A percentile compares a stretch with the other conserved stretches of the same genome.
phyloP scores from a whole-genome alignment of 495 filamentous ascomycete genomes.

The Penicillium dipodomyicola region DNA sequence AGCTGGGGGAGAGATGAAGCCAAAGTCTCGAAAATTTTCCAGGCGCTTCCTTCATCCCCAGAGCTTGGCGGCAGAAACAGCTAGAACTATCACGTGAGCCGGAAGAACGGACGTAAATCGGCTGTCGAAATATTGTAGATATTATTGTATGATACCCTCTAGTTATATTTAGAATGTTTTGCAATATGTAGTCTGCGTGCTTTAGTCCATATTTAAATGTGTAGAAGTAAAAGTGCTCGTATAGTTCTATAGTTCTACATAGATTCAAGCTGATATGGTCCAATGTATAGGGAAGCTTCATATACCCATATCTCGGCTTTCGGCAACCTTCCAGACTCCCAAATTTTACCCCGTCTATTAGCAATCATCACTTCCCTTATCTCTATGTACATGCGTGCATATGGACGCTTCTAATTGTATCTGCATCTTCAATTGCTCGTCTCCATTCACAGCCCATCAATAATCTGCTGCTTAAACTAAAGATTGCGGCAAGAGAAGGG shows the following conservation, averaged over 20 bases:
- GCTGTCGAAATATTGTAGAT: neutral
- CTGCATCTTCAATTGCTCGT: neutral
- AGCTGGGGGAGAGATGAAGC: slow-evolving; percentile 41
- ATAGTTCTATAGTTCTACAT: neutral
- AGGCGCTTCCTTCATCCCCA: slow-evolving; percentile 46
- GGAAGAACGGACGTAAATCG: slow-evolving; percentile 6
- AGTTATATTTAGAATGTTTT: neutral
- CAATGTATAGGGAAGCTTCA: neutral
- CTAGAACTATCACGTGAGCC: slow-evolving; percentile 47
- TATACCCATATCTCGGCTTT: neutral
- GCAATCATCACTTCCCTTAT: neutral
- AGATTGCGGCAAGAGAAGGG: neutral
- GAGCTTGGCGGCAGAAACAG: slow-evolving; percentile 48
- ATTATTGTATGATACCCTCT: neutral
- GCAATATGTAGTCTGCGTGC: neutral
- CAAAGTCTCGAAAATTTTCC: slow-evolving; percentile 54
- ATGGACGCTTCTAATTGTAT: neutral
- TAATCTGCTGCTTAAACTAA: neutral
- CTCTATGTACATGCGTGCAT: neutral
- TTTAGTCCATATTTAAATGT: neutral
- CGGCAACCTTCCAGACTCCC: neutral
- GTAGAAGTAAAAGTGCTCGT: neutral
- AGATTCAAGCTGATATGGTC: neutral
- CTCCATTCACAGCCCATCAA: neutral
- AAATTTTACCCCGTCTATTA: neutral